A percentile compares a stretch with the other conserved stretches of the same genome.
Evolutionary conservation across 352 stramenopile genomes (phyloP).

Genomic region (Globisporangium heterothallicum): DNA sequence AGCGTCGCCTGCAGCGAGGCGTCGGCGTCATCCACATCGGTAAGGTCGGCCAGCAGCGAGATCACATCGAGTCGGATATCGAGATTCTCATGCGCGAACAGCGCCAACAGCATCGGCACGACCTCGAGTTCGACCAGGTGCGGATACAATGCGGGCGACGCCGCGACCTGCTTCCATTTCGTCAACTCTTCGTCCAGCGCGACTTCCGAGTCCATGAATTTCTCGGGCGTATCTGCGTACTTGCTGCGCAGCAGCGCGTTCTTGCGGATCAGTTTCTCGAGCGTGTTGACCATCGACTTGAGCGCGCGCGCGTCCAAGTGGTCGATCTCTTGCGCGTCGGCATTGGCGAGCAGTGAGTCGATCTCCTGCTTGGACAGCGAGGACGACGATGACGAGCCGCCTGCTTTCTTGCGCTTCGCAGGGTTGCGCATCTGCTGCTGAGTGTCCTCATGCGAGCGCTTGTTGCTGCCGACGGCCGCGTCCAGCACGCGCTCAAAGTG

Average conservation of each 20-base stretch:
- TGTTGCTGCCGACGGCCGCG: neutral
- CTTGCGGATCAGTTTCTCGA: constrained; percentile 68
- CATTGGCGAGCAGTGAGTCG: constrained; percentile 35
- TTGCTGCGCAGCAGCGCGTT: constrained; percentile 82
- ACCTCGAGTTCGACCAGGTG: constrained; percentile 57
- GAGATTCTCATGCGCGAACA: constrained; percentile 80
- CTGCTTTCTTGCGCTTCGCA: constrained; percentile 5
- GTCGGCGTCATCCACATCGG: constrained; percentile 53
- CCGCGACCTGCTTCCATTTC: constrained; percentile 52
- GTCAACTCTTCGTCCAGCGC: constrained; percentile 48
- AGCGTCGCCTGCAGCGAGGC: constrained; percentile 32
- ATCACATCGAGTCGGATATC: constrained; percentile 61
- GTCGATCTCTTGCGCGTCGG: constrained; percentile 38
- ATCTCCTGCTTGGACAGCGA: constrained; percentile 27
- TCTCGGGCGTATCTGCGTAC: constrained; percentile 61
- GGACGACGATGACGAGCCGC: constrained; percentile 5
- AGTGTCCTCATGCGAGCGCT: neutral
- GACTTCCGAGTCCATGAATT: constrained; percentile 85
- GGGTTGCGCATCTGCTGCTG: constrained; percentile 7
- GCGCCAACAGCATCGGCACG: constrained; percentile 60
- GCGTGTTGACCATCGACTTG: constrained; percentile 57
- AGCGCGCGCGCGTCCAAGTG: constrained; percentile 64
- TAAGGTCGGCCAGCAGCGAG: constrained; percentile 62
- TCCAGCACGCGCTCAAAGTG: constrained; percentile 18
- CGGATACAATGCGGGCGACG: constrained; percentile 51